A percentile compares a stretch with the other conserved stretches of the same genome.
These are phyloP conservation scores for Tephrocybe rancida DNA, from an alignment of 768 basidiomycete species.

Conservation along the genomic window DNA sequence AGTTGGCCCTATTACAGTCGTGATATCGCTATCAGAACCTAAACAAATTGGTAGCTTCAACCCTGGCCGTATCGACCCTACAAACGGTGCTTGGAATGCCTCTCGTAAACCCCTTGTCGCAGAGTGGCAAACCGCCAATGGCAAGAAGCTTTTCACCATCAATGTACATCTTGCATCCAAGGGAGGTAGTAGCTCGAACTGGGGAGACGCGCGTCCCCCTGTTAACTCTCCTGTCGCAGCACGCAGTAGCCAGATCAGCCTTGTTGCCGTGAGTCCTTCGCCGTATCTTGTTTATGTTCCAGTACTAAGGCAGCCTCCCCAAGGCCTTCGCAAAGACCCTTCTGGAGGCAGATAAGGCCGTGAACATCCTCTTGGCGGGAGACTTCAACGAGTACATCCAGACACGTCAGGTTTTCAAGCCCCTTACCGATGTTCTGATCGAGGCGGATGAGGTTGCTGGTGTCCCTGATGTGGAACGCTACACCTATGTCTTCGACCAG, in stretches of 20 bases:
- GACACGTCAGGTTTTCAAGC: slow-evolving; percentile 51
- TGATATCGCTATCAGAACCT: background rate
- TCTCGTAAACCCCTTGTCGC: slow-evolving; percentile 65
- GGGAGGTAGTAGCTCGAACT: slow-evolving; percentile 52
- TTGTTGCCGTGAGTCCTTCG: slow-evolving; percentile 46
- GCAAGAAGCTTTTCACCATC: slow-evolving; percentile 54
- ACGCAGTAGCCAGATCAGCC: slow-evolving; percentile 51
- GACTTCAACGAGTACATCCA: slow-evolving; percentile 66
- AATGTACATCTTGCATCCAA: slow-evolving; percentile 65
- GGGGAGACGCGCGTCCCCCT: slow-evolving; percentile 61
- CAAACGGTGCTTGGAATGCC: slow-evolving; percentile 52
- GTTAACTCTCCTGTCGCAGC: slow-evolving; percentile 52
- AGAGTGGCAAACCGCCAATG: slow-evolving; percentile 49
- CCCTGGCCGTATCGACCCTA: slow-evolving; percentile 64
- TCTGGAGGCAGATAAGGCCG: slow-evolving; percentile 39
- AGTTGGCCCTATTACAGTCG: slow-evolving; percentile 10
- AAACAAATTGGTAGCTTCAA: slow-evolving; percentile 47
- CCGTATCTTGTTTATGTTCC: background rate
- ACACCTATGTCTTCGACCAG: slow-evolving; percentile 65
- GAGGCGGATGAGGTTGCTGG: slow-evolving; percentile 56
- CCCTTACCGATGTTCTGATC: slow-evolving; percentile 39
- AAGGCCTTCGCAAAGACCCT: slow-evolving; percentile 53
- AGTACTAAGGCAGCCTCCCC: background rate
- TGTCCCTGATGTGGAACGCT: slow-evolving; percentile 51
- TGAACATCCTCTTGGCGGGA: slow-evolving; percentile 56